Evolutionary conservation across 2,329 filamentous ascomycete species (phyloP), one percentile per base, ranked within the genome.

Genomic region (Hypocreales sp.): DNA sequence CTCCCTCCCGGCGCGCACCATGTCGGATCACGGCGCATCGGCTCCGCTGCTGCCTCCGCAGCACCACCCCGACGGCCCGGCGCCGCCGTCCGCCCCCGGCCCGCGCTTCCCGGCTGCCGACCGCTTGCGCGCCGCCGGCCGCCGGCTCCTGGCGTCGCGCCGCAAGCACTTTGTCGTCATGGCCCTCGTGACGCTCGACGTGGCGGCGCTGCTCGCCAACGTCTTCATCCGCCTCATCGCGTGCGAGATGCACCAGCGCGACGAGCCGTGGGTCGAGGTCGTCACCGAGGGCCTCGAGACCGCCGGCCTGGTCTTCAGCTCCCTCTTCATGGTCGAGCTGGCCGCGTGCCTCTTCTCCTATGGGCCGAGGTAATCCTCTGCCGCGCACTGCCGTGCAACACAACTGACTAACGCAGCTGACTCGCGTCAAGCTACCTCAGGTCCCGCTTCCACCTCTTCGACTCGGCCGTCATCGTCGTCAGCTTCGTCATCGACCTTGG

Each of bases 311-410:
- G 53, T 67, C 3, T 71, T 79, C 42, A 75, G 68, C 30, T 67
- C 60, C 37, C 40, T 79, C 16, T 81, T 81, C 44, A 58, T 80
- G 55, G 38, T 61, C 1, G 77, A 81, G 48, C 47, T 80, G 45
- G 29, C 63, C 8, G 50, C 64, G 3, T 66, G 61, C 17, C 46
- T 78, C 3, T 69, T 70, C 55, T 68, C 68, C 4, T 78, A 74
- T 53, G 73, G 74, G 2, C 48, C 56, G 18, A 38, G 50, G 71
- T 78, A 50, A 43, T 61, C 53, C n/a, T 15, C 3, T 11, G 2
- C n/a, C 15, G 9, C 7, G 20, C 24, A 4, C 13, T 24, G 7
- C 23, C 24, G n/a, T n/a, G n/a, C n/a, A n/a, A n/a, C n/a, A n/a
- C 22, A 19, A 21, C 26, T 23, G 30, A 15, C 16, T 22, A 10